Evolutionary conservation across 1,284 basidiomycete genomes (phyloP), one percentile per base, ranked within the genome.

Genomic region (Ustilago hordei): DNA sequence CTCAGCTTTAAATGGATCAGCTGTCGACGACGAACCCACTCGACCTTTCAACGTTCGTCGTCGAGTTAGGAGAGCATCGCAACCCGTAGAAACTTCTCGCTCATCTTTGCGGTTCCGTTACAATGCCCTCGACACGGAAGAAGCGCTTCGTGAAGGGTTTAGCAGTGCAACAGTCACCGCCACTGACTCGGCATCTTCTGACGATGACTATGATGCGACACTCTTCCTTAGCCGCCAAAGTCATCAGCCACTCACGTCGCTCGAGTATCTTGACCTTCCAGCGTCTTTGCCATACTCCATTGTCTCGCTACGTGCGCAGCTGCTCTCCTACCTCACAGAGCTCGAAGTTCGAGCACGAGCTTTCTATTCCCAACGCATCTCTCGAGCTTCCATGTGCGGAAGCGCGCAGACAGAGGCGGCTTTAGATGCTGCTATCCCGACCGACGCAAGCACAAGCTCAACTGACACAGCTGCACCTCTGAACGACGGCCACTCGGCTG

Each of bases 241-340:
- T 23, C 59, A 69, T 52, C 62, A 63, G 58, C 57, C 57, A 15
- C 54, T 67, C 47, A 67, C 61, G 6, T 78, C 77, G 55, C 77
- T 75, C 60, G 71, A 75, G 12, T 76, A 81, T 38, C 79, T 82
- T 53, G 80, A 82, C 55, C 68, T 82, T 15, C 72, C 80, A 1
- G 64, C 58, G 2, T 79, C 79, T 13, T 53, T 82, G 39, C 80
- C 80, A 1, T 82, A 79, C 56, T 70, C 79, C 41, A 73, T 82
- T 23, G 73, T 71, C 9, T 71, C 80, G 41, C 43, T 81, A n/a
- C 69, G 79, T 34, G 56, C 69, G 3, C 79, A 81, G 41, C 53
- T 82, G 38, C 62, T 81, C 6, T 67, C 72, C 0, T 78, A 82
- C 36, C 72, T 78, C 23, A 65, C 74, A 41, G 73, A 82, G 38